phyloP scores from a whole-genome alignment of 371 early-diverging fungal genomes.

The Batkoa obscura region DNA sequence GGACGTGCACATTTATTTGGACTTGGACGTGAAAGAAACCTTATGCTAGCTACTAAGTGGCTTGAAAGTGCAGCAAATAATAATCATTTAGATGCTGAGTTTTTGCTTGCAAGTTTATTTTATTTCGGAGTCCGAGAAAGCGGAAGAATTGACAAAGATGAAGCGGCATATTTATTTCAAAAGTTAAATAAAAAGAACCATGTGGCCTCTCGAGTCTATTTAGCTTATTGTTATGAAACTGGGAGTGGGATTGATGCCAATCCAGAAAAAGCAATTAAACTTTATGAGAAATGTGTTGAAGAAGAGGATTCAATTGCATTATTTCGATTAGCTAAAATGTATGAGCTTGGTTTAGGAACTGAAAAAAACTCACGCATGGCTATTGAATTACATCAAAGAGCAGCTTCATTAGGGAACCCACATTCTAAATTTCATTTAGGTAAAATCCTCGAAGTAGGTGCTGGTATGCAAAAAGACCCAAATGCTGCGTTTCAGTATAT shows the following conservation, averaged over 20 bases:
- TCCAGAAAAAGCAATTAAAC: slow-evolving; percentile 9
- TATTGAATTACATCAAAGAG: slow-evolving; percentile 35
- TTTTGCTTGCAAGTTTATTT: slow-evolving; percentile 17
- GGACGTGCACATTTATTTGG: neutral
- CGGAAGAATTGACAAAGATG: neutral
- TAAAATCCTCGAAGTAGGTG: slow-evolving; percentile 57
- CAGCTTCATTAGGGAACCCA: slow-evolving; percentile 29
- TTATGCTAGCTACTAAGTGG: neutral
- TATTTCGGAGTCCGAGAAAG: neutral
- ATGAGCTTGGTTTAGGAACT: slow-evolving; percentile 38
- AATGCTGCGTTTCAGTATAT: slow-evolving; percentile 43
- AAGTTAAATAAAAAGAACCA: neutral
- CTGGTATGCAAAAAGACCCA: slow-evolving; percentile 25
- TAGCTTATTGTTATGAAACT: neutral
- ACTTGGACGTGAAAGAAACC: neutral
- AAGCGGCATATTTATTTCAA: neutral
- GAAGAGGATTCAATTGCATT: slow-evolving; percentile 30
- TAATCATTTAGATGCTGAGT: slow-evolving; percentile 20
- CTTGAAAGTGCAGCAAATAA: slow-evolving; percentile 12
- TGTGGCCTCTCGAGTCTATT: slow-evolving; percentile 29
- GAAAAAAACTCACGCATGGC: slow-evolving; percentile 15
- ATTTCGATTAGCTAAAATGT: slow-evolving; percentile 52
- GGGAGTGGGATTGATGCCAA: slow-evolving; percentile 38
- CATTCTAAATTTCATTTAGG: slow-evolving; percentile 64
- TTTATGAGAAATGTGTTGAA: neutral